Percentiles rank a stretch among this genome's conserved stretches.
phyloP scores from a whole-genome alignment of 768 basidiomycete species.

The Ramaria rubella region DNA sequence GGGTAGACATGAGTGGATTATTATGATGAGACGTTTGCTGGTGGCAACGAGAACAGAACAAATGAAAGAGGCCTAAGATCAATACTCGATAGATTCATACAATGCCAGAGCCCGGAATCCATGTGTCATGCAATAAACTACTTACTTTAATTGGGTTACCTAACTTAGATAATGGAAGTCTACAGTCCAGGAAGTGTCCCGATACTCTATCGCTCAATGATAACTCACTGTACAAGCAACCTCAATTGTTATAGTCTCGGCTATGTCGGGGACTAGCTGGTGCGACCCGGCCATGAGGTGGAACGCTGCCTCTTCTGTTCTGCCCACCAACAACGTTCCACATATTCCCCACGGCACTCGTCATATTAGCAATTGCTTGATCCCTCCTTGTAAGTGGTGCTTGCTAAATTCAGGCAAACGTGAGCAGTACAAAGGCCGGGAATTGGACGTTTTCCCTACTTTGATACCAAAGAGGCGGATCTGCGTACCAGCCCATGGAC shows the following conservation, averaged over 20 bases:
- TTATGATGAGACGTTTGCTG: background rate
- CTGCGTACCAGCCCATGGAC: slow-evolving; percentile 86
- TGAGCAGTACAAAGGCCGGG: background rate
- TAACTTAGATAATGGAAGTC: no score
- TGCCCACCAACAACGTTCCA: slow-evolving; percentile 8
- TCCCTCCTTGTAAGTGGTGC: slow-evolving; percentile 7
- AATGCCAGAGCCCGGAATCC: no score
- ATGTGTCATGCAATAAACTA: no score
- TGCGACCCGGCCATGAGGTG: background rate
- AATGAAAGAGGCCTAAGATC: no score
- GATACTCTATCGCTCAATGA: background rate
- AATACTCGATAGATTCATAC: no score
- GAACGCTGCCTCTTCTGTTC: background rate
- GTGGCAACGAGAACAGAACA: background rate
- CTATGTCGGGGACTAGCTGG: slow-evolving; percentile 1
- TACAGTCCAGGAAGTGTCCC: no score
- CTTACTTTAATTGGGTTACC: no score
- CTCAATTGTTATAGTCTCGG: background rate
- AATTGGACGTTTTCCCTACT: background rate
- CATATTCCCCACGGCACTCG: slow-evolving; percentile 10
- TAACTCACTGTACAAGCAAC: background rate
- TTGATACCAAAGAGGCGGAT: slow-evolving; percentile 63
- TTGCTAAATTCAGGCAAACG: background rate
- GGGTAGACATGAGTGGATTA: slow-evolving; percentile 52
- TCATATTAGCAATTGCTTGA: slow-evolving; percentile 10